Evolutionary conservation across 495 filamentous ascomycete genomes (phyloP), one percentile per base, ranked within the genome.

Genomic region (Viridothelium virens): DNA sequence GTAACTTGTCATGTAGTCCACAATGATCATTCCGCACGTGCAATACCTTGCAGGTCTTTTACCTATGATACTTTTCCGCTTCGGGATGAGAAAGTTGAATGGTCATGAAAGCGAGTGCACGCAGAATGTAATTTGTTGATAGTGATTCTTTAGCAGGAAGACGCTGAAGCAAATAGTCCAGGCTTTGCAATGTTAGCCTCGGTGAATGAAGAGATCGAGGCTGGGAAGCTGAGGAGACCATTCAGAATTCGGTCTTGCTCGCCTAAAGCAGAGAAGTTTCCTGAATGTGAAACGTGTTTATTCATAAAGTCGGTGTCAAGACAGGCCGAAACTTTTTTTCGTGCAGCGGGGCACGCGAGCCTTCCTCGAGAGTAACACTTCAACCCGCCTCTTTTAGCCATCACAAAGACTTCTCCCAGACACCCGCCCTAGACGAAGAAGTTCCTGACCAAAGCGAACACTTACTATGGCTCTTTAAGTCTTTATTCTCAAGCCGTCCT

Each of bases 331-430:
- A 18, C 7, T 31, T 7, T 11, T 36, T 59, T 36, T 36, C 53
- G 18, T 31, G 31, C 14, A 5, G 53, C 14, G 53, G 53, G 53
- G 53, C 53, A 59, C 53, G 53, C 53, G 53, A 59, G 53, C 53
- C 25, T 7, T 0, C 41, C 14, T 44, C 14, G 41, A 59, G n/a
- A 53, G 48, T 18, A 53, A 18, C 18, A 18, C 18, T 18, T 33
- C 18, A n/a, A 33, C 7, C 53, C 31, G 18, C 53, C 14, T 36
- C 14, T 34, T 59, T 59, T 14, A 36, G n/a, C 53, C 31, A 36
- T 59, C 53, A 59, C 31, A 36, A 33, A 33, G 53, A 59, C 18
- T 59, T 25, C 25, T 25, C 25, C 25, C 25, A 25, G 25, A 25
- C 25, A 25, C 25, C 25, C 25, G 25, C 25, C 25, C 7, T 34